Percentiles rank a stretch among this genome's conserved stretches.
Evolutionary conservation across 306 rosid genomes (phyloP).

Genomic region (barrel medic (Medicago truncatula)): DNA sequence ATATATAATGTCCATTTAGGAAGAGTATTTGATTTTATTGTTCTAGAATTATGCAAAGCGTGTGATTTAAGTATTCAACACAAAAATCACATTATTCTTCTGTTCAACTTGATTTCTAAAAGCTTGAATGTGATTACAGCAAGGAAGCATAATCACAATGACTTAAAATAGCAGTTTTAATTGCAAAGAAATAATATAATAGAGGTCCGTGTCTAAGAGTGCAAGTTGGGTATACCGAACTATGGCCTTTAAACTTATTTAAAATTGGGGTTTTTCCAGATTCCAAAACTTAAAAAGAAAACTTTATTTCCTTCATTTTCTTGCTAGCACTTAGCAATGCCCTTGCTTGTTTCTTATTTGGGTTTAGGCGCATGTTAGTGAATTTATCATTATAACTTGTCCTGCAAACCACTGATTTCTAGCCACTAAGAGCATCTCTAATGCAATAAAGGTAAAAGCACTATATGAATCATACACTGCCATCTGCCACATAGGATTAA

Average conservation of each 20-base stretch:
- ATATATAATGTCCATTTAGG: not conserved
- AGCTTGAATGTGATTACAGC: constrained; percentile 53
- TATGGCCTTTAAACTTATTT: constrained; percentile 37
- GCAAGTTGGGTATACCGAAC: constrained; percentile 56
- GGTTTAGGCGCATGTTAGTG: constrained; percentile 12
- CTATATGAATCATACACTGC: not conserved
- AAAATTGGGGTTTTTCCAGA: constrained; percentile 36
- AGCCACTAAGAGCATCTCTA: constrained; percentile 11
- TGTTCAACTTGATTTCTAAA: constrained; percentile 7
- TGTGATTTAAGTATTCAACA: constrained; percentile 37
- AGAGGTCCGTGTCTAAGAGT: constrained; percentile 35
- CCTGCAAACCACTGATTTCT: constrained; percentile 35
- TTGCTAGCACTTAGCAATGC: not conserved
- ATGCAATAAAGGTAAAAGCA: not conserved
- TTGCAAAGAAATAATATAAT: constrained; percentile 33
- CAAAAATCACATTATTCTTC: constrained; percentile 41
- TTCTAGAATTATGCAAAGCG: constrained; percentile 54
- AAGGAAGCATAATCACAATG: constrained; percentile 38
- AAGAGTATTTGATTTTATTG: constrained; percentile 21
- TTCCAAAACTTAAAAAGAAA: constrained; percentile 42
- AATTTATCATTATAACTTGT: constrained; percentile 25
- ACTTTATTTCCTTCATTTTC: not conserved
- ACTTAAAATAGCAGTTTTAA: constrained; percentile 36
- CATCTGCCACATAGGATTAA: not conserved
- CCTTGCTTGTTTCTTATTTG: constrained; percentile 30